Base-by-base conservation (phyloP, 768 basidiomycete species). In the Cantharellus anzutake region DNA sequence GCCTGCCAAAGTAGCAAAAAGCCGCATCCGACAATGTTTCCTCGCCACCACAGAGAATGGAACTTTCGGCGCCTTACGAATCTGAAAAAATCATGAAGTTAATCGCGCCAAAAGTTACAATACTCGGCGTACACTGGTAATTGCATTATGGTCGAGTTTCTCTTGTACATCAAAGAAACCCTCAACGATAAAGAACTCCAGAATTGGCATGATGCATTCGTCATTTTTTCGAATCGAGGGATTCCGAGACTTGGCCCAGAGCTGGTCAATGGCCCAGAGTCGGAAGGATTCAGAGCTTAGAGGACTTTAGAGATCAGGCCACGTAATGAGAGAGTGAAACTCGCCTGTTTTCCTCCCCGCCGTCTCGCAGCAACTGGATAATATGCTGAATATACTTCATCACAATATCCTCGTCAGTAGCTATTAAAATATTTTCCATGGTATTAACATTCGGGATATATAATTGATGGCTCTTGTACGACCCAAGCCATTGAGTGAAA, bases 391-490 rank as follows among this genome's bases (percentile, higher is more conserved):
- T 79, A 70, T 93, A 97, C 42, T 72, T 78, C 64, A 78, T 76
- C 63, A 96, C 85, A 4, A 89, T 91, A 1, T 80, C 74, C 0
- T 72, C 70, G 64, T 84, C 80, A 77, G 92, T 81, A 41, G 78
- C 79, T 2, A 80, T 75, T 59, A 97, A 73, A 60, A 97, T 82
- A 1, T 79, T 78, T 71, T 94, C 91, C 41, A 97, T 78, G 0
- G 89, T 94, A 71, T 92, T 96, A 4, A 93, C 93, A 69, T 81
- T 85, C 5, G 93, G 94, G 60, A 94, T 70, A 71, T 99, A 94
- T 65, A 98, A 99, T 68, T 90, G 85, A 60, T 82, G 79, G 65
- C 78, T 83, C 5, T 91, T 91, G 67, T 94, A 75, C 56, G 80
- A 76, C 20, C 87, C 88, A 1, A 89, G 86, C 35, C 98, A 73